Base-by-base conservation (phyloP, 306 rosid species). In the Cicer pinnatifidum region DNA sequence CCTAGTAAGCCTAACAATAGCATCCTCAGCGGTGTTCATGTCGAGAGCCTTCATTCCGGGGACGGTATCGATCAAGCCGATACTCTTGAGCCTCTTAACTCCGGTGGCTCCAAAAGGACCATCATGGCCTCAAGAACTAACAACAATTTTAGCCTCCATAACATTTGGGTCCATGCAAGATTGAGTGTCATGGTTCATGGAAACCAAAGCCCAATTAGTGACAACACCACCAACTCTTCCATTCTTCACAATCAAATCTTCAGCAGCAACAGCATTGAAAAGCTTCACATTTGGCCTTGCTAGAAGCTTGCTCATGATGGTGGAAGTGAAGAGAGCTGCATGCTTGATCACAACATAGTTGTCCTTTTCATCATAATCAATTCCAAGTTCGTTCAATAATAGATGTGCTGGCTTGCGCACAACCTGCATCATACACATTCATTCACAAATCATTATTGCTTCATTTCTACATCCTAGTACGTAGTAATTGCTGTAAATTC, bases 91-190 rank as follows among this genome's bases (percentile, higher is more conserved):
- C 79, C 98, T 84, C 95, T 92, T 92, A 0, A 92, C 98, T 0
- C 98, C 96, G 0, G 96, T 90, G 82, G 98, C 96, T 5, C 98
- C 96, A 45, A 92, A 85, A 0, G 98, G 98, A 4, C 98, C 96
- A 48, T 90, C 98, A 15, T 92, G 98, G 5, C 98, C 98, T 9
- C 98, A 92, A 0, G 98, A 90, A 79, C 95, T 90, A 0, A 92
- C 96, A 7, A 92, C 98, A 2, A 92, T 84, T 77, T 90, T 92
- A 35, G 98, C 92, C 84, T 92, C 98, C 98, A 92, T 92, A 2
- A 92, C 95, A 11, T 92, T 92, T 0, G 98, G 98, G 80, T 92
- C 98, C 98, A 92, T 92, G 88, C 98, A 92, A 0, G 96, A 92
- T 56, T 92, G 98, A 0, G 95, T 88, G 80, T 90, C 90, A 2